Evolutionary conservation across 2,329 filamentous ascomycete species (phyloP).

Genomic region (Neofusicoccum sp.): DNA sequence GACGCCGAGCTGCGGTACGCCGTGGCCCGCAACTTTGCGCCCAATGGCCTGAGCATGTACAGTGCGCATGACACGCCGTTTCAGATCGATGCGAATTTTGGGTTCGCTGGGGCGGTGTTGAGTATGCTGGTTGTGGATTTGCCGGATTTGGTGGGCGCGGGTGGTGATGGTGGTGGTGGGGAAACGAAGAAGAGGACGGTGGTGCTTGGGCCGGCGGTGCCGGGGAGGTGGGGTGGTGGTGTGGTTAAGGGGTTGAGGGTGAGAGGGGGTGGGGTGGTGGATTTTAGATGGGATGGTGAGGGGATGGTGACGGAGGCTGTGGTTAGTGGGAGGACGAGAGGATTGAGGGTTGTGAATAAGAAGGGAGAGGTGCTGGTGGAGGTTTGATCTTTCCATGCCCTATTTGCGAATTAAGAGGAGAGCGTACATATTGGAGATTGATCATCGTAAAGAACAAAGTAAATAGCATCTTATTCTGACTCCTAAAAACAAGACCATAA

Average conservation of each 20-base stretch:
- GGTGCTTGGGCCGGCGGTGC: slow-evolving; percentile 51
- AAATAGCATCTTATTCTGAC: too few species aligned
- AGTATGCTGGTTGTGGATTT: slow-evolving; percentile 58
- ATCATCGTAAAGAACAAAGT: too few species aligned
- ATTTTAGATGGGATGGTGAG: slow-evolving; percentile 48
- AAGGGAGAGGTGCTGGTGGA: not conserved
- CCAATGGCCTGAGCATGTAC: slow-evolving; percentile 58
- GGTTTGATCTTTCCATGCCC: too few species aligned
- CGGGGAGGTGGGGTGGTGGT: slow-evolving; percentile 47
- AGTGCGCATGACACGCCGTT: slow-evolving; percentile 50
- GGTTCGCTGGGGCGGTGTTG: slow-evolving; percentile 52
- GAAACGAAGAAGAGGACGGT: slow-evolving; percentile 26
- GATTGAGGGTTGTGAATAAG: slow-evolving; percentile 24
- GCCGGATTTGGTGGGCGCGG: slow-evolving; percentile 12
- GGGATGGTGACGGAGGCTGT: slow-evolving; percentile 37
- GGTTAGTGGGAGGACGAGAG: slow-evolving; percentile 12
- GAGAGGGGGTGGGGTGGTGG: slow-evolving; percentile 47
- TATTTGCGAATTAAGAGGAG: not conserved
- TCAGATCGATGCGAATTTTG: slow-evolving; percentile 64
- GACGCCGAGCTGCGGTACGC: slow-evolving; percentile 54
- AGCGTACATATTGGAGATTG: not conserved
- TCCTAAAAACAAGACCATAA: too few species aligned
- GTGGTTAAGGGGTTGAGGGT: slow-evolving; percentile 48
- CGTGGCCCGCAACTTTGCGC: slow-evolving; percentile 53
- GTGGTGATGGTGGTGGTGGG: slow-evolving; percentile 48